These are phyloP conservation scores for Musa troglodytarum DNA, from an alignment of 176 grass and related monocot genomes.

Conservation along the genomic window DNA sequence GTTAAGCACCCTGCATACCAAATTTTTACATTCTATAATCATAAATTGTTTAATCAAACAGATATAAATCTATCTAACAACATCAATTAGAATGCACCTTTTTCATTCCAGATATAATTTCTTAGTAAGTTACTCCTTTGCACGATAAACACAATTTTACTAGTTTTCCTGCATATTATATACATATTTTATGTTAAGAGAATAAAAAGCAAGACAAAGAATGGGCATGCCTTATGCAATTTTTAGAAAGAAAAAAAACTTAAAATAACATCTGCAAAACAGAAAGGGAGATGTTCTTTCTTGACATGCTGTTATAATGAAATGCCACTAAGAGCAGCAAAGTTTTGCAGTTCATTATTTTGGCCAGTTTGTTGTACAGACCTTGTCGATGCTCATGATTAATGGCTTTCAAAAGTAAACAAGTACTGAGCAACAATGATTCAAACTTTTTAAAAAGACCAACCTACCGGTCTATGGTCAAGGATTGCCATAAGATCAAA, in stretches of 20 bases:
- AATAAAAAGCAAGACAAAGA: not conserved
- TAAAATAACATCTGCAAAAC: not conserved
- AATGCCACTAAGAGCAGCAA: not conserved
- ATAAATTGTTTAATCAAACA: too few species aligned
- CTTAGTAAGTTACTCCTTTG: too few species aligned
- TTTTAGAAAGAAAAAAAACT: not conserved
- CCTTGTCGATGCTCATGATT: not conserved
- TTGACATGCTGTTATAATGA: not conserved
- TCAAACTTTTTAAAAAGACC: not conserved
- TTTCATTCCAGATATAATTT: too few species aligned
- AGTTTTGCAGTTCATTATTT: not conserved
- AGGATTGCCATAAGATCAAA: slow-evolving; percentile 85
- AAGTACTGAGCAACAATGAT: not conserved
- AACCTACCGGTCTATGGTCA: slow-evolving; percentile 69
- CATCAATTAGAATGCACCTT: too few species aligned
- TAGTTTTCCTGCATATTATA: not conserved
- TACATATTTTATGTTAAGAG: not conserved
- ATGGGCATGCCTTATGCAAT: not conserved
- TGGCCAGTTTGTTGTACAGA: too few species aligned
- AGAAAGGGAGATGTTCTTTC: not conserved
- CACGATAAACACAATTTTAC: too few species aligned
- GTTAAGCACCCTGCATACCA: too few species aligned
- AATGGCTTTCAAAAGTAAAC: not conserved
- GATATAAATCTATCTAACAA: too few species aligned
- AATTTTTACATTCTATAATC: too few species aligned